A percentile compares a stretch with the other conserved stretches of the same genome.
Evolutionary conservation across 768 basidiomycete species (phyloP).

Genomic region (Royoungia palumana): DNA sequence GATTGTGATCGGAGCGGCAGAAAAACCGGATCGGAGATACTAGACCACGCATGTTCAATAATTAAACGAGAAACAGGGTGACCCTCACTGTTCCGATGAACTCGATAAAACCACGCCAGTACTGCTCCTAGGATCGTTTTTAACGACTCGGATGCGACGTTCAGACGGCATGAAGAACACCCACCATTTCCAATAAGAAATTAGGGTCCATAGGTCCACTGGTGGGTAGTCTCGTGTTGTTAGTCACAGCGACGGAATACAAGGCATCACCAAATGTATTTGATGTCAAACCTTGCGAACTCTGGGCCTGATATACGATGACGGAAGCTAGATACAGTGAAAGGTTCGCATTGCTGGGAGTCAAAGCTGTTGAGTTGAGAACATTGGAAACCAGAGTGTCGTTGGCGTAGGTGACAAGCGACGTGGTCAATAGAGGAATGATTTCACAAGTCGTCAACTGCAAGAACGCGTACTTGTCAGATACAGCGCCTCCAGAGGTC

Average conservation of each 20-base stretch:
- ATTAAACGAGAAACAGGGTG: too few species aligned
- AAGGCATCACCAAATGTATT: slow-evolving; percentile 21
- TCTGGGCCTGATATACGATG: slow-evolving; percentile 3
- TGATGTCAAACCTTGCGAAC: slow-evolving; percentile 10
- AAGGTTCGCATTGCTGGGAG: not conserved
- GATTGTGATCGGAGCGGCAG: not conserved
- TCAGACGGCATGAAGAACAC: not conserved
- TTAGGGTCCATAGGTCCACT: too few species aligned
- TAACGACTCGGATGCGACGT: too few species aligned
- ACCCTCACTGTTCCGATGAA: not conserved
- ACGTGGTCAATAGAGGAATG: slow-evolving; percentile 4
- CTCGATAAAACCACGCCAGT: slow-evolving; percentile 4
- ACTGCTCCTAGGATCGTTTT: not conserved
- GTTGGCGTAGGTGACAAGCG: not conserved
- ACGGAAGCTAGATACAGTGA: not conserved
- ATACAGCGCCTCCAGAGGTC: not conserved
- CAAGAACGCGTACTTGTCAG: slow-evolving; percentile 4
- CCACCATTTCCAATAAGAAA: not conserved
- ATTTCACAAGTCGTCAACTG: slow-evolving; percentile 9
- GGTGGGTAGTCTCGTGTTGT: not conserved
- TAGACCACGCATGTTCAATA: too few species aligned
- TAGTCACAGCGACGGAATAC: slow-evolving; percentile 3
- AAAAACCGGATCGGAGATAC: not conserved
- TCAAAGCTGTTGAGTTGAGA: not conserved
- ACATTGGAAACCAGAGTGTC: not conserved